Evolutionary conservation across 2,329 filamentous ascomycete genomes (phyloP), one percentile per base, ranked within the genome.

Genomic region (Aspergillus latus): DNA sequence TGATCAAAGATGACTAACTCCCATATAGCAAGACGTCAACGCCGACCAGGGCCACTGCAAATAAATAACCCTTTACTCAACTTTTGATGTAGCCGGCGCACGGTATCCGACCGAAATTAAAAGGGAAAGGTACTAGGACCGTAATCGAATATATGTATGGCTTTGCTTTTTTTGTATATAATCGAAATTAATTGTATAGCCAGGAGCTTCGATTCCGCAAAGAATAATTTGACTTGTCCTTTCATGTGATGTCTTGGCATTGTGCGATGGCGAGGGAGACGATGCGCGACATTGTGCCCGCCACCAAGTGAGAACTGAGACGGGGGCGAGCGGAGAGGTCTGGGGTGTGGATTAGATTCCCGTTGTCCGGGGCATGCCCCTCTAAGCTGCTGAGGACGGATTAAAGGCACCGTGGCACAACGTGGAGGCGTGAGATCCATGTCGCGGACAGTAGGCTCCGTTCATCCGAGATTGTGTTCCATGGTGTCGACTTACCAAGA

Each of bases 201-300:
- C 39, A 16, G 39, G 39, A 42, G 39, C 39, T 42, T 42, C 39
- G 39, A 42, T 42, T 5, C 34, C 11, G 10, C 34, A 37, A 13
- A 11, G 21, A 42, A 6, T 42, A 13, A 16, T 16, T 52, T 44
- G 10, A 16, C 16, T 21, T 42, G 39, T 16, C 8, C 9, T 34
- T 54, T 42, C 52, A 54, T 54, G 52, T 54, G 52, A 54, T 54
- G 11, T 42, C 52, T 54, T 43, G 52, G 52, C 52, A 21, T 40
- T 21, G 8, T 39, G 49, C n/a, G 16, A 42, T 28, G 32, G n/a
- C 32, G 49, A 32, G 21, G 21, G 13, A 30, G 36, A 5, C 4
- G 48, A 10, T 30, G 7, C 8, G 11, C 16, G 11, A 30, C 10
- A 45, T 26, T 11, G 44, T 1, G 37, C 9, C 28, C 37, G 49